Evolutionary conservation across 805 yeast species (phyloP).

Genomic region (Candida schatavii): DNA sequence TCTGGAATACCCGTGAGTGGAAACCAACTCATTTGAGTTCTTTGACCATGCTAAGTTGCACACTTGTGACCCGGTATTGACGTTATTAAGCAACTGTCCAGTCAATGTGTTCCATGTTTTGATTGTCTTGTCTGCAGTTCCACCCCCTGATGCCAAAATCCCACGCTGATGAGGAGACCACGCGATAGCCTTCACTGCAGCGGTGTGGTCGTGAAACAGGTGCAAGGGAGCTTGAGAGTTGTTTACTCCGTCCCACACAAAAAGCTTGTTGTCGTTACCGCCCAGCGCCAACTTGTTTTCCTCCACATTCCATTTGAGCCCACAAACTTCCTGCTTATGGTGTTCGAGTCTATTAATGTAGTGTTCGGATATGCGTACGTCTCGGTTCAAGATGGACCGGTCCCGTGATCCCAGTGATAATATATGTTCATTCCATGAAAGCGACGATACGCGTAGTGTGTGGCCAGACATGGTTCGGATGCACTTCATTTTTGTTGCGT

Average conservation of each 20-base stretch:
- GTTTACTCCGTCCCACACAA: conserved; percentile 82
- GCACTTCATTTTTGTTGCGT: conserved; percentile 76
- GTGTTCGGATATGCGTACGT: conserved; percentile 84
- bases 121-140: conserved; percentile 87
- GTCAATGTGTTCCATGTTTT: conserved; percentile 90
- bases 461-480: conserved; percentile 94
- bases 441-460: conserved; percentile 73
- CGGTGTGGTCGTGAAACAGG: conserved; percentile 77
- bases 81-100: conserved; percentile 69
- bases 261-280: conserved; percentile 85
- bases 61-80: conserved; percentile 96
- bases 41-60: conserved; percentile 93
- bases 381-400: conserved; percentile 79
- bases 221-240: conserved; percentile 55
- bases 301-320: conserved; percentile 88
- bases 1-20: conserved; percentile 91
- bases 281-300: conserved; percentile 93
- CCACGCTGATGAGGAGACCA: conserved; percentile 99
- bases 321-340: conserved; percentile 95
- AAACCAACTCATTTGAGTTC: conserved; percentile 86
- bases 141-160: conserved; percentile 92
- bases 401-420: conserved; percentile 87
- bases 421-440: conserved; percentile 93
- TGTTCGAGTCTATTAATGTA: conserved; percentile 65
- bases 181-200: conserved; percentile 94